A percentile compares a stretch with the other conserved stretches of the same genome.
Conservation (phyloP, 2,329 filamentous ascomycete species). For the Paraphaeosphaeria sporulosa region DNA sequence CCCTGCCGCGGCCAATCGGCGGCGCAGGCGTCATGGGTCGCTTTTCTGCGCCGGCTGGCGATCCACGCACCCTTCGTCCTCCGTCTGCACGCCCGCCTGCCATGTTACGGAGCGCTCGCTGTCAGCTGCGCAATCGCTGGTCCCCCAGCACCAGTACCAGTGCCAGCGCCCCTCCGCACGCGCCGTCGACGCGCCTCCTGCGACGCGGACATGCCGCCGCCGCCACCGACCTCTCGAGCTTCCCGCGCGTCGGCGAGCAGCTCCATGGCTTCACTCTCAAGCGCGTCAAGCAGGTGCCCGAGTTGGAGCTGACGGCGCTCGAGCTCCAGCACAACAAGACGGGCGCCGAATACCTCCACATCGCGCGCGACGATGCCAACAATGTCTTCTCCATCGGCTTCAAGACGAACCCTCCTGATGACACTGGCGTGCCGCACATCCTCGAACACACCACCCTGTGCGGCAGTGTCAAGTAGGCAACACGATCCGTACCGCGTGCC, state of each 20-base stretch:
- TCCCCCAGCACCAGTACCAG: slow-evolving; percentile 10
- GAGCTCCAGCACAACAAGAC: slow-evolving; percentile 95
- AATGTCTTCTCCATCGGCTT: slow-evolving; percentile 99
- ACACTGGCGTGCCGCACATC: slow-evolving; percentile 95
- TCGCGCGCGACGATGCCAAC: slow-evolving; percentile 93
- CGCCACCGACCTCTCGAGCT: slow-evolving; percentile 77
- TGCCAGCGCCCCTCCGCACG: slow-evolving; percentile 2
- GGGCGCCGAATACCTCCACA: slow-evolving; percentile 92
- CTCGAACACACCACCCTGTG: slow-evolving; percentile 97
- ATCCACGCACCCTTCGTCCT: slow-evolving; percentile 13
- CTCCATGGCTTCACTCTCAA: slow-evolving; percentile 93
- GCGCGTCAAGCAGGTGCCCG: slow-evolving; percentile 88
- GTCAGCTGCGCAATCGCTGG: slow-evolving; percentile 36
- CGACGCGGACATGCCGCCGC: slow-evolving; percentile 66
- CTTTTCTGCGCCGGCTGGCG: neutral
- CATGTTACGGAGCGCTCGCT: slow-evolving; percentile 49
- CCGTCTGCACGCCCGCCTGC: slow-evolving; percentile 16
- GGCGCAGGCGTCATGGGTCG: slow-evolving; percentile 15
- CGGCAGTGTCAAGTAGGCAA: slow-evolving; percentile 82
- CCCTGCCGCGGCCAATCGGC: slow-evolving; percentile 8
- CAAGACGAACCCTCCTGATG: slow-evolving; percentile 97
- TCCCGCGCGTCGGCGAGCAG: slow-evolving; percentile 81
- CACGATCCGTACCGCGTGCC: neutral
- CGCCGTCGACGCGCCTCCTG: slow-evolving; percentile 18
- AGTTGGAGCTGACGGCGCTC: slow-evolving; percentile 89